Conservation (phyloP, 1,284 basidiomycete genomes). For the Cryptococcus sp. region DNA sequence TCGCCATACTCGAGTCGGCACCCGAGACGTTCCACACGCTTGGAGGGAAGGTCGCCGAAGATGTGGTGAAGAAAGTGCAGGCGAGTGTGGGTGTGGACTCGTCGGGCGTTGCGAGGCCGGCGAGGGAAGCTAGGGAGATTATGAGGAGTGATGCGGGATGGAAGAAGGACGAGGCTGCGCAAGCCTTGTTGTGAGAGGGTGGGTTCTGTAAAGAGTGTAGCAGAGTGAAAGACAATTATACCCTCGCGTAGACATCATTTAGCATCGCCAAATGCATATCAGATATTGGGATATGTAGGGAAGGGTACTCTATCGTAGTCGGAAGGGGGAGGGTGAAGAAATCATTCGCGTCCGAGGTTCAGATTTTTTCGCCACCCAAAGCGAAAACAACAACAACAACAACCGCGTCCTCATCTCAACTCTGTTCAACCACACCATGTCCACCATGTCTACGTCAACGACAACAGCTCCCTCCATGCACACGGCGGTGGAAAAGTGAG, state of each 20-base stretch:
- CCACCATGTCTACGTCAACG: constrained; percentile 7
- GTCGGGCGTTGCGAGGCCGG: constrained; percentile 71
- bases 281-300: too few species aligned
- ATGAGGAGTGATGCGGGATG: constrained; percentile 50
- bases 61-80: constrained; percentile 66
- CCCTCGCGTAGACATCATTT: too few species aligned
- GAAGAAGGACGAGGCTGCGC: constrained; percentile 34
- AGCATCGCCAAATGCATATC: too few species aligned
- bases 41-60: constrained; percentile 52
- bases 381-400: too few species aligned
- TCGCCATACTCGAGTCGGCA: constrained; percentile 55
- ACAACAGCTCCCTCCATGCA: background rate
- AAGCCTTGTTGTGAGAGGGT: constrained; percentile 20
- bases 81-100: constrained; percentile 66
- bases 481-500: background rate
- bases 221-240: too few species aligned
- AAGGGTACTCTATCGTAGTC: too few species aligned
- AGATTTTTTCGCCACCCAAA: too few species aligned
- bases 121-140: constrained; percentile 74
- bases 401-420: too few species aligned
- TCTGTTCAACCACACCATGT: background rate
- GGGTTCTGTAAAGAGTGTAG: too few species aligned
- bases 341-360: constrained; percentile 9
- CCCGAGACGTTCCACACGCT: constrained; percentile 64
- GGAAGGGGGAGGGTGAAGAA: background rate